Conservation (phyloP, 2,329 filamentous ascomycete genomes). For the Aspergillus glaucus region DNA sequence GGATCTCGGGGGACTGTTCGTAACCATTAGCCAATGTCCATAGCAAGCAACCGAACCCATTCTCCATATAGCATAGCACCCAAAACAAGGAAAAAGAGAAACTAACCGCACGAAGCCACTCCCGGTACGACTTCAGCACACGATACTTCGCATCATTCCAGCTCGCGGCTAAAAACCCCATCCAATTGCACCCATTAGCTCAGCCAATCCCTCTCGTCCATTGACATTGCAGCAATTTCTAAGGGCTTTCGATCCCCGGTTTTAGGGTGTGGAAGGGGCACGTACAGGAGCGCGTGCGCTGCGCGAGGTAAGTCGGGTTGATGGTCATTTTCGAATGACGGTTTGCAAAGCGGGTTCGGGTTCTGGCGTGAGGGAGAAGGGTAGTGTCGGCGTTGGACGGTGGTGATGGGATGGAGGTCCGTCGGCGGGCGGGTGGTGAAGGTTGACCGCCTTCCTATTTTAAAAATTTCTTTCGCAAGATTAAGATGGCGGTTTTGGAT, state of each 20-base stretch:
- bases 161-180: slow-evolving; percentile 61
- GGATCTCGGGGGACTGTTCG: slow-evolving; percentile 82
- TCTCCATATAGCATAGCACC: not conserved
- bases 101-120: slow-evolving; percentile 95
- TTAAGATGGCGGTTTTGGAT: slow-evolving; percentile 7
- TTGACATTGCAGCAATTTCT: slow-evolving; percentile 17
- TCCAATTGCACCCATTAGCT: slow-evolving; percentile 19
- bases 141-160: slow-evolving; percentile 82
- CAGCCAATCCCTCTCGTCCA: slow-evolving; percentile 8
- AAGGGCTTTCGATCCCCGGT: slow-evolving; percentile 6
- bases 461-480: slow-evolving; percentile 25
- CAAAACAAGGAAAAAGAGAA: not conserved
- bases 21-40: slow-evolving; percentile 5
- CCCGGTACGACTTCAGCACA: slow-evolving; percentile 83
- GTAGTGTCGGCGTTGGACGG: slow-evolving; percentile 10
- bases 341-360: slow-evolving; percentile 6
- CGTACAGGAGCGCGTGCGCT: slow-evolving; percentile 72
- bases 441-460: slow-evolving; percentile 32
- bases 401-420: slow-evolving; percentile 15
- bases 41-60: not conserved
- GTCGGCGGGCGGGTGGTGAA: slow-evolving; percentile 1
- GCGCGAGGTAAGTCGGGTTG: slow-evolving; percentile 85
- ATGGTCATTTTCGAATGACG: slow-evolving; percentile 62
- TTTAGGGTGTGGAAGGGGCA: slow-evolving; percentile 10
- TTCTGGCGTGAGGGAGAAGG: slow-evolving; percentile 6